Base-by-base conservation (phyloP, 305 asterid species). In the Solanum hybrid region DNA sequence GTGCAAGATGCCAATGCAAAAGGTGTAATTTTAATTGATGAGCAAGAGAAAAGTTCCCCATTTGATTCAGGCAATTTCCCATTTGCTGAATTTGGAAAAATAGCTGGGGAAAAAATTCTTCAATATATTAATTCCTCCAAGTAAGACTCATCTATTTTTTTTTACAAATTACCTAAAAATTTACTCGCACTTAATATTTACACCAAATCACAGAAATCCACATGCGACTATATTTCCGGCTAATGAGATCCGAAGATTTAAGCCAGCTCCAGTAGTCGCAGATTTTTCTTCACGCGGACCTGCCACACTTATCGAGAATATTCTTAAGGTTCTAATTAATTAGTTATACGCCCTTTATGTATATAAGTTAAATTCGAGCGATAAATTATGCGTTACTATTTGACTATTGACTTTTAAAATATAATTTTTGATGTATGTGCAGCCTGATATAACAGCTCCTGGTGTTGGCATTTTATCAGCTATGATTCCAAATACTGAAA, bases 391-490 rank as follows among this genome's bases (percentile, higher is more conserved):
- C 8, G 3, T 72, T 45, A 88, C 26, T 3, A 39, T 0, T 29
- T 20, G 26, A n/a, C 26, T 24, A 38, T 38, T 13, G 10, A 1
- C 31, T 29, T 26, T 39, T 39, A 14, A 39, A 38, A 82, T 41
- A 27, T 73, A 3, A 73, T 27, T 83, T 72, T 34, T 14, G 10
- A 73, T 8, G 51, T 76, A 73, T 12, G 27, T 92, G 84, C 94
- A 95, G 97, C 98, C 97, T 6, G 98, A 96, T 86, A 93, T 96
- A 39, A 93, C 90, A 92, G 97, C 98, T 51, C 98, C 97, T 5
- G 97, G 98, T 15, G 97, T 96, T 88, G 97, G 96, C 20, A 96
- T 96, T 32, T 89, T 95, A 89, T 97, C 96, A 70, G 94, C 97
- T 89, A 29, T 36, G 17, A 90, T 92, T 3, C 96, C 96, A 3